These are phyloP conservation scores for Collybiopsis confluens DNA, from an alignment of 768 basidiomycete genomes.

Conservation along the genomic window DNA sequence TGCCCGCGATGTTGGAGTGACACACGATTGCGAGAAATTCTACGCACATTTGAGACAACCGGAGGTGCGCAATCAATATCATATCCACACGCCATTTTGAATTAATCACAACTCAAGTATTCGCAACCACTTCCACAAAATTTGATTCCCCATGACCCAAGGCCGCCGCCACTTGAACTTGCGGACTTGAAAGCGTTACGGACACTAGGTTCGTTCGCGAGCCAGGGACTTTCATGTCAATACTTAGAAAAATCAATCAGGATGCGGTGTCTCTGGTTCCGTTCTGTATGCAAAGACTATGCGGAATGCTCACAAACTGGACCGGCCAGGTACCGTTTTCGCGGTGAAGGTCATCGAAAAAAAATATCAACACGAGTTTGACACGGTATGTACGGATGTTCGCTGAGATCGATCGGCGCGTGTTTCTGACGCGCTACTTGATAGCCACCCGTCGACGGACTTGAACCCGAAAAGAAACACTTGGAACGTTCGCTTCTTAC, in stretches of 20 bases:
- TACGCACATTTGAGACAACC: neutral
- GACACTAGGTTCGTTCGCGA: constrained; percentile 29
- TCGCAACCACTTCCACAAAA: neutral
- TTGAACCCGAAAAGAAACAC: constrained; percentile 25
- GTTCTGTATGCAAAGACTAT: constrained; percentile 38
- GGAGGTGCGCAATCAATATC: neutral
- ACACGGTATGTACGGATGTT: constrained; percentile 20
- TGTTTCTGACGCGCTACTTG: constrained; percentile 6
- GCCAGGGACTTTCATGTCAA: neutral
- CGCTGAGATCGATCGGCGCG: neutral
- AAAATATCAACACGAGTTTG: constrained; percentile 25
- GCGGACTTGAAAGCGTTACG: constrained; percentile 38
- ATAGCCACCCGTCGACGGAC: constrained; percentile 10
- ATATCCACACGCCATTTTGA: neutral
- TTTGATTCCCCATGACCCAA: constrained; percentile 26
- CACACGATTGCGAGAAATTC: neutral
- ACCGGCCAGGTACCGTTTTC: constrained; percentile 32
- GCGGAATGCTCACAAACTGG: constrained; percentile 24
- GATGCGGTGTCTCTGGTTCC: constrained; percentile 35
- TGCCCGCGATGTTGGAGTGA: neutral
- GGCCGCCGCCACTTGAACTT: constrained; percentile 31
- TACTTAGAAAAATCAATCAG: constrained; percentile 20
- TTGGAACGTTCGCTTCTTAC: constrained; percentile 38
- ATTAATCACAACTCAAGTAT: constrained; percentile 1
- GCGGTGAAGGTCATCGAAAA: constrained; percentile 44